Conservation (phyloP, 371 early-diverging fungal genomes). For the Phascolomyces articulosus region DNA sequence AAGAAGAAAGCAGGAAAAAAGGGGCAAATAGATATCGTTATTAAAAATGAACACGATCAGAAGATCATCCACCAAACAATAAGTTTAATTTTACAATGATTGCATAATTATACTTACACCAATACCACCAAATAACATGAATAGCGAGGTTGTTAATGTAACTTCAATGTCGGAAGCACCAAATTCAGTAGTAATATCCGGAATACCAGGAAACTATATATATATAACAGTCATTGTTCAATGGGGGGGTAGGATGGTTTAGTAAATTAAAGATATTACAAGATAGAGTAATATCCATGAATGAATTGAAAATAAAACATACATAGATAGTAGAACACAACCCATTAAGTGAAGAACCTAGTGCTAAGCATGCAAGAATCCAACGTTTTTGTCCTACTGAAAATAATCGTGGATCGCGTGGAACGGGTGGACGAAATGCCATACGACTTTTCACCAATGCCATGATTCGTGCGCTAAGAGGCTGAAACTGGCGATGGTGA, state of each 20-base stretch:
- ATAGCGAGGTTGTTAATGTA: constrained; percentile 52
- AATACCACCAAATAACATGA: constrained; percentile 57
- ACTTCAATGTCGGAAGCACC: constrained; percentile 39
- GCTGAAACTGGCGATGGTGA: neutral
- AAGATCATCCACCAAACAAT: no score
- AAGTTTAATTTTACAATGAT: no score
- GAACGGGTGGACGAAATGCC: constrained; percentile 28
- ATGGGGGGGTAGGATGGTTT: no score
- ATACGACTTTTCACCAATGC: constrained; percentile 10
- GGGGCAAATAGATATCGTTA: no score
- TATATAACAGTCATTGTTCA: no score
- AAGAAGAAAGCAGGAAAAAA: neutral
- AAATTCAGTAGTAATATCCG: constrained; percentile 43
- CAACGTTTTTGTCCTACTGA: constrained; percentile 25
- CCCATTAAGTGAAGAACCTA: constrained; percentile 38
- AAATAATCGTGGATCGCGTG: constrained; percentile 30
- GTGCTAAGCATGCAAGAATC: constrained; percentile 34
- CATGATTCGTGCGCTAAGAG: neutral
- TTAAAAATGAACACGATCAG: no score
- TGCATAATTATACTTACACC: constrained; percentile 20
- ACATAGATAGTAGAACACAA: constrained; percentile 46
- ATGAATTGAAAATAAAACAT: neutral
- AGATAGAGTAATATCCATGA: neutral
- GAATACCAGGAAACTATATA: constrained; percentile 39
- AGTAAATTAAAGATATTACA: neutral